phyloP scores from a whole-genome alignment of 345 rosid species.

The Lepidium sativum region DNA sequence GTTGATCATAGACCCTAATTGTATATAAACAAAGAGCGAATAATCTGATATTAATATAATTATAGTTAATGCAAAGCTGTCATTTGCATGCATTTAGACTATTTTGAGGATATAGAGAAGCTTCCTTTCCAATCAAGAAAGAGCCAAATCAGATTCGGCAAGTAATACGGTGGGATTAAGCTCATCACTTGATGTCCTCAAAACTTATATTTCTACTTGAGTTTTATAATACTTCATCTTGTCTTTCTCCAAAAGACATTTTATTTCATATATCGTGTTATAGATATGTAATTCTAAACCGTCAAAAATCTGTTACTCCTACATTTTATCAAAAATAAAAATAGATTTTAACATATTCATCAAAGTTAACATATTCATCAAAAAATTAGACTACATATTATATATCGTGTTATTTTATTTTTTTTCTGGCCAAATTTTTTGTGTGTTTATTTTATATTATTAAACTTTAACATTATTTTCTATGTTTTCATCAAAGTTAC shows the following conservation, averaged over 20 bases:
- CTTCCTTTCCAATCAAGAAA: conserved; percentile 10
- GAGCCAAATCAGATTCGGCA: background rate
- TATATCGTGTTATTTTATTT: no score
- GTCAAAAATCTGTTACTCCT: no score
- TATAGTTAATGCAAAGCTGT: conserved; percentile 11
- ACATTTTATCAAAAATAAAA: no score
- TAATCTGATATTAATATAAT: background rate
- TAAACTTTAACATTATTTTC: no score
- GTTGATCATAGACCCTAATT: conserved; percentile 20
- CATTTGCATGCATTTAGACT: conserved; percentile 26
- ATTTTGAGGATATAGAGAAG: background rate
- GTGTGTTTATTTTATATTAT: no score
- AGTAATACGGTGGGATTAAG: background rate
- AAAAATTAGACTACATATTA: no score
- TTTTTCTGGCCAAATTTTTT: no score
- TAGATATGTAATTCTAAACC: no score
- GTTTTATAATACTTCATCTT: background rate
- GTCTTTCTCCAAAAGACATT: background rate
- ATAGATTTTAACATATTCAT: no score
- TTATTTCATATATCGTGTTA: no score
- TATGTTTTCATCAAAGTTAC: no score
- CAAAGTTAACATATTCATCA: no score
- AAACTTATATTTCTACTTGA: background rate
- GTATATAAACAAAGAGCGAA: background rate
- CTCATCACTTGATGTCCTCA: background rate